A percentile compares a stretch with the other conserved stretches of the same genome.
phyloP scores from a whole-genome alignment of 148 eudicot genomes.

The Rhododendron griersonianum region DNA sequence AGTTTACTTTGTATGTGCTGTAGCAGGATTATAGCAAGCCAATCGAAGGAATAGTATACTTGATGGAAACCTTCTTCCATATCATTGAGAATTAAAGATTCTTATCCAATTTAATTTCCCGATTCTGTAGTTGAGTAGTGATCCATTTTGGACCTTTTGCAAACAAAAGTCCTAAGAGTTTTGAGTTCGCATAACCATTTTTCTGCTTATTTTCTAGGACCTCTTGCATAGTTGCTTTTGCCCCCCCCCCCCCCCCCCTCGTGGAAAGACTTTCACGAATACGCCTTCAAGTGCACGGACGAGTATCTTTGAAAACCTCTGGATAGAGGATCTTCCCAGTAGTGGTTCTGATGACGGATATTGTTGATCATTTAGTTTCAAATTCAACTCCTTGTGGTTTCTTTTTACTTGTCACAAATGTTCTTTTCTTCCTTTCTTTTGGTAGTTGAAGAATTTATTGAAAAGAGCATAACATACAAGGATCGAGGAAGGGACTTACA shows the following conservation, averaged over 20 bases:
- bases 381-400: not conserved
- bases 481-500: not conserved
- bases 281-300: not conserved
- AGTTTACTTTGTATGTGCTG: not conserved
- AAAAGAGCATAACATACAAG: not conserved
- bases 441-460: not conserved
- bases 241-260: not conserved
- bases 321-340: not conserved
- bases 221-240: not conserved
- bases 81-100: not conserved
- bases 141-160: not conserved
- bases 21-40: not conserved
- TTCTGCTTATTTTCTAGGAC: not conserved
- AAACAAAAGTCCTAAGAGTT: not conserved
- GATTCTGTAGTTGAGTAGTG: not conserved
- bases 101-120: not conserved
- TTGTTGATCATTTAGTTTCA: not conserved
- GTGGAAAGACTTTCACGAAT: not conserved
- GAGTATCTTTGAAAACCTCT: not conserved
- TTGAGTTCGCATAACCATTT: not conserved
- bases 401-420: not conserved
- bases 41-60: not conserved
- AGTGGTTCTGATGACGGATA: not conserved
- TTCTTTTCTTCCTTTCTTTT: not conserved
- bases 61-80: not conserved